Conservation (phyloP, 495 filamentous ascomycete genomes). For the Trichoderma asperelloides region DNA sequence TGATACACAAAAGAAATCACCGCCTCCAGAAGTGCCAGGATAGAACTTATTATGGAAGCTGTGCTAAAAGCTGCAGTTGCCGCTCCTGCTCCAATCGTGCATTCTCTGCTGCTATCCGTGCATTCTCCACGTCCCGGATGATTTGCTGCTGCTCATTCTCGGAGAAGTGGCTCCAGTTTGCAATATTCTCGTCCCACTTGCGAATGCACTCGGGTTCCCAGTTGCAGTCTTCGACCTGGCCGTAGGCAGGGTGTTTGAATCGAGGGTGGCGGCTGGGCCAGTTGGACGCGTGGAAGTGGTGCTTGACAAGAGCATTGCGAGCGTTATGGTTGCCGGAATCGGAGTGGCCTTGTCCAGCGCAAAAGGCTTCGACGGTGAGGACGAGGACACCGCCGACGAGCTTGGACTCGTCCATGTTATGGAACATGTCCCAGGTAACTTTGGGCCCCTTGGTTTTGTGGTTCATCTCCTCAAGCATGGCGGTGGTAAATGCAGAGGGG, state of each 20-base stretch:
- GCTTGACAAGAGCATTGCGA: conserved; percentile 47
- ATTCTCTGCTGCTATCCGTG: neutral
- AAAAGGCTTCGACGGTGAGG: conserved; percentile 54
- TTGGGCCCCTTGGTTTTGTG: conserved; percentile 17
- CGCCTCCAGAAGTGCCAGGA: neutral
- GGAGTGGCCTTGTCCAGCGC: conserved; percentile 56
- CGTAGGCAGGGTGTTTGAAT: conserved; percentile 51
- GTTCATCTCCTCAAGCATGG: conserved; percentile 52
- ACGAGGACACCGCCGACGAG: conserved; percentile 48
- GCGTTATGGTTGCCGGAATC: conserved; percentile 54
- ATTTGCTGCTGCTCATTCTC: neutral
- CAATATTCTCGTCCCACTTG: conserved; percentile 46
- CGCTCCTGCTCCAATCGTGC: neutral
- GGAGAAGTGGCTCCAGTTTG: neutral
- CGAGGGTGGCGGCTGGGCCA: conserved; percentile 53
- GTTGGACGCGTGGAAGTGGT: conserved; percentile 56
- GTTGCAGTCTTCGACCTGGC: conserved; percentile 55
- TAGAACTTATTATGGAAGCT: neutral
- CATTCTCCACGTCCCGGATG: neutral
- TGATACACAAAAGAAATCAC: neutral
- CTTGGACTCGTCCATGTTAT: conserved; percentile 49
- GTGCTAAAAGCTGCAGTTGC: neutral
- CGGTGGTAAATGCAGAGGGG: conserved; percentile 55
- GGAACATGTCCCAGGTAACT: conserved; percentile 48
- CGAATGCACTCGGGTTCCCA: conserved; percentile 51